Percentiles rank a stretch among this genome's conserved stretches.
Evolutionary conservation across 306 rosid species (phyloP).

Genomic region (Crotalaria pallida): DNA sequence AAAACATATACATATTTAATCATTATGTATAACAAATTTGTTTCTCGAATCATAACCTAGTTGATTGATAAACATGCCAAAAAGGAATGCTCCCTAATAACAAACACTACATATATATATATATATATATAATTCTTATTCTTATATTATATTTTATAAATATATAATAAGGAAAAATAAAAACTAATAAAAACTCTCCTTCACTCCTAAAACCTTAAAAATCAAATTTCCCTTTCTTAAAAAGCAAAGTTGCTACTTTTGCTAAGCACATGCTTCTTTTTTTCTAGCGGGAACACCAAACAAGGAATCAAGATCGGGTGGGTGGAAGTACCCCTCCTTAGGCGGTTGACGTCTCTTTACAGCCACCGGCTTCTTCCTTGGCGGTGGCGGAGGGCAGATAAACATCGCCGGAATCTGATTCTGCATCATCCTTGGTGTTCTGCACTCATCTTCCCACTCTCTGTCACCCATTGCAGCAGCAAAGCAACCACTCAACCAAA

Average conservation of each 20-base stretch:
- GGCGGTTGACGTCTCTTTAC: constrained; percentile 44
- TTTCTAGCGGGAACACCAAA: constrained; percentile 37
- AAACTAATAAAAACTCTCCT: not conserved
- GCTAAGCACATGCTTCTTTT: constrained; percentile 44
- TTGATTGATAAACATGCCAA: not conserved
- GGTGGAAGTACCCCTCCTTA: constrained; percentile 60
- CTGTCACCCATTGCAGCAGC: constrained; percentile 11
- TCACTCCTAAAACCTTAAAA: not conserved
- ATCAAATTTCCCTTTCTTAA: not conserved
- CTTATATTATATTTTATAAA: not conserved
- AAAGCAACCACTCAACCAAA: not conserved
- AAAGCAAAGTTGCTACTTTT: not conserved
- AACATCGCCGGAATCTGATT: constrained; percentile 42
- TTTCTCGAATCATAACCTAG: constrained; percentile 4
- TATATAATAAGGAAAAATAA: too few species aligned
- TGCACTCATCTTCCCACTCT: constrained; percentile 42
- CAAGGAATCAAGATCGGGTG: constrained; percentile 76
- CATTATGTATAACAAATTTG: constrained; percentile 3
- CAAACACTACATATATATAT: not conserved
- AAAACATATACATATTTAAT: not conserved
- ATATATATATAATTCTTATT: too few species aligned
- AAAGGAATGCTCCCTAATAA: not conserved
- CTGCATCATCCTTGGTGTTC: constrained; percentile 55
- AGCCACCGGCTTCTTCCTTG: constrained; percentile 43
- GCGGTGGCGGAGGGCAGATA: constrained; percentile 65